Evolutionary conservation across 129 eudicot species (phyloP).

Genomic region (Glebionis coronaria): DNA sequence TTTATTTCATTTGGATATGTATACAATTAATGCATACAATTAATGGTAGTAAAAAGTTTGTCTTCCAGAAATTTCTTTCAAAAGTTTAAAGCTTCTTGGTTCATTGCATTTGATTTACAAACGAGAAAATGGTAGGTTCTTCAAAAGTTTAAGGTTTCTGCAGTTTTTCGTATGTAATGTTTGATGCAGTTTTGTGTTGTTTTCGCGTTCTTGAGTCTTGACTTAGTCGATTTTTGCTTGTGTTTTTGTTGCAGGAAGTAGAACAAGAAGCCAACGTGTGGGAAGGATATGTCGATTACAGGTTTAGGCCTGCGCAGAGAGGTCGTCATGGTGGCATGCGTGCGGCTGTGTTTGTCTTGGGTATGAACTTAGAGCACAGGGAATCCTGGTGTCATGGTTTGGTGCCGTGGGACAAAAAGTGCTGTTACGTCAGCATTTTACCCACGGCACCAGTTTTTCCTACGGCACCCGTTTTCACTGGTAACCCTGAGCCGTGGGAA

Average conservation of each 20-base stretch:
- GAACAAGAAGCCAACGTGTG: slow-evolving; percentile 39
- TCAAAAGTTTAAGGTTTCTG: background rate
- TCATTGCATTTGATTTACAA: background rate
- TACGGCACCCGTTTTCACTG: too few species aligned
- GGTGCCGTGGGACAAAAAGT: too few species aligned
- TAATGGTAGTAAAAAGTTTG: background rate
- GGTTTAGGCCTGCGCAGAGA: slow-evolving; percentile 43
- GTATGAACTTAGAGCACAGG: too few species aligned
- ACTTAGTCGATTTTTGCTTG: too few species aligned
- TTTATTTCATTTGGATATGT: background rate
- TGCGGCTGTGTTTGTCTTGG: slow-evolving; percentile 72
- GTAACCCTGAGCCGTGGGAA: too few species aligned
- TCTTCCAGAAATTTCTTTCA: background rate
- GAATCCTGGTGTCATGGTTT: too few species aligned
- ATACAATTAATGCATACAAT: background rate
- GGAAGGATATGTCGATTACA: slow-evolving; percentile 86
- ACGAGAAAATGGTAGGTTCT: slow-evolving; percentile 18
- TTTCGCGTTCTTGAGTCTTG: background rate
- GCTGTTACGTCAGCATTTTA: too few species aligned
- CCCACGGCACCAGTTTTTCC: too few species aligned
- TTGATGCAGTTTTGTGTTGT: background rate
- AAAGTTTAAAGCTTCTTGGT: background rate
- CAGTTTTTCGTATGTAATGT: background rate
- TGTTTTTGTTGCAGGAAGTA: slow-evolving; percentile 43
- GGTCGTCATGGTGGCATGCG: slow-evolving; percentile 77